Base-by-base conservation (phyloP, 305 asterid genomes). In the Fraxinus paxiana region DNA sequence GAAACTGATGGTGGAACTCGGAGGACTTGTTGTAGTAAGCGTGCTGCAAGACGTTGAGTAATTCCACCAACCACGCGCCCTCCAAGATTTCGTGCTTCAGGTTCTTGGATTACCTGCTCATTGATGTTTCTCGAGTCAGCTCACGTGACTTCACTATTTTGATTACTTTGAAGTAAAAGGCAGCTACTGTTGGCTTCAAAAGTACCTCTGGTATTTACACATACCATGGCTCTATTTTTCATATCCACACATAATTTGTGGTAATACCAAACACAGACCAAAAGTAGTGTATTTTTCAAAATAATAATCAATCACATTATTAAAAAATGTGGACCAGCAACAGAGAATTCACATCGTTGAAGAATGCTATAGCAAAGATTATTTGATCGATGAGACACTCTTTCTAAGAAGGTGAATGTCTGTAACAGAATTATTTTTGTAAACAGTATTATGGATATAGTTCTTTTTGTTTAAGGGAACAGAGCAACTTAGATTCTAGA, bases 61-160 rank as follows among this genome's bases (percentile, higher is more conserved):
- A 96, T 92, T 86, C 98, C 98, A 81, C 97, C 98, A 83, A 94
- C 93, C 69, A 94, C 94, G 72, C 98, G 97, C 61, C 99, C 96
- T 10, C 99, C 98, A 81, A 94, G 93, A 77, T 78, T 83, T 26
- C 94, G 93, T 43, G 93, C 99, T 86, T 91, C 98, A 4, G 97
- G 98, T 89, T 96, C 95, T 86, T 92, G 97, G 87, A 96, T 92
- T 41, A 96, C 96, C 99, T 96, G 93, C 24, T 76, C 81, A 83
- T 51, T 30, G 4, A 73, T 46, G 73, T 38, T 84, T 77, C 35
- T n/a, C 67, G 22, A 77, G 83, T 88, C 73, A 88, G 85, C 86
- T 69, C 20, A 4, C 4, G 1, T 26, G 9, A 28, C 35, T 26
- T 8, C 33, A 22, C n/a, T 22, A 61, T 22, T 61, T 20, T 9